These are phyloP conservation scores for Coemansia sp. DNA, from an alignment of 192 early-diverging fungal species.

Conservation along the genomic window DNA sequence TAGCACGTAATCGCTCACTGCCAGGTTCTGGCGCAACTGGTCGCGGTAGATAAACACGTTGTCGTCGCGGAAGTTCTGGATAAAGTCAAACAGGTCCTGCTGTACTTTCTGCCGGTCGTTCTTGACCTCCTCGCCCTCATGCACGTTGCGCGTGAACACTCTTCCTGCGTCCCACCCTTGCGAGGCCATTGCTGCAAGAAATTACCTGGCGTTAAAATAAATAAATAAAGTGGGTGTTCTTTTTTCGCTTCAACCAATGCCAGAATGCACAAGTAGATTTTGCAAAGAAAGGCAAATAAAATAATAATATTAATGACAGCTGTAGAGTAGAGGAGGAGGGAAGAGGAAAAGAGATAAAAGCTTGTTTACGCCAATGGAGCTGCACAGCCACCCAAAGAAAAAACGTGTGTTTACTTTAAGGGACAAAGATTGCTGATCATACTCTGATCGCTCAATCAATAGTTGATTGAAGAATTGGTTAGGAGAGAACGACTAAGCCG, in stretches of 20 bases:
- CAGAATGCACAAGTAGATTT: slow-evolving; percentile 1
- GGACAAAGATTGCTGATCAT: not conserved
- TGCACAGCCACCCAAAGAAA: not conserved
- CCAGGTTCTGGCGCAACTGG: slow-evolving; percentile 85
- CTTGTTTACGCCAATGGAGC: slow-evolving; percentile 1
- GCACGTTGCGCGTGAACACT: slow-evolving; percentile 72
- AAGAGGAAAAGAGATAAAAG: not conserved
- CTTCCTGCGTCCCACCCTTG: slow-evolving; percentile 85
- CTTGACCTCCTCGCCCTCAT: slow-evolving; percentile 62
- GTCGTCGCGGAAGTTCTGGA: slow-evolving; percentile 84
- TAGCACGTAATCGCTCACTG: slow-evolving; percentile 74
- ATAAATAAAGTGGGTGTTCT: not conserved
- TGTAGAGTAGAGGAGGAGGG: not conserved
- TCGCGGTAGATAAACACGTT: slow-evolving; percentile 90
- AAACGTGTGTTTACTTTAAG: not conserved
- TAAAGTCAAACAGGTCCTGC: slow-evolving; percentile 75
- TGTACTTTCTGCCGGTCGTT: slow-evolving; percentile 65
- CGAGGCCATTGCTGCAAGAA: slow-evolving; percentile 3
- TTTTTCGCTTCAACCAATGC: not conserved
- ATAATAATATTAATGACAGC: not conserved
- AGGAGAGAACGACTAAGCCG: not conserved
- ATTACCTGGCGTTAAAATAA: slow-evolving; percentile 1
- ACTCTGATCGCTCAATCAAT: not conserved
- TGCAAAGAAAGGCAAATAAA: not conserved
- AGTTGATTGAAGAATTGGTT: not conserved